phyloP scores from a whole-genome alignment of 306 rosid genomes.

The Vigna radiata region DNA sequence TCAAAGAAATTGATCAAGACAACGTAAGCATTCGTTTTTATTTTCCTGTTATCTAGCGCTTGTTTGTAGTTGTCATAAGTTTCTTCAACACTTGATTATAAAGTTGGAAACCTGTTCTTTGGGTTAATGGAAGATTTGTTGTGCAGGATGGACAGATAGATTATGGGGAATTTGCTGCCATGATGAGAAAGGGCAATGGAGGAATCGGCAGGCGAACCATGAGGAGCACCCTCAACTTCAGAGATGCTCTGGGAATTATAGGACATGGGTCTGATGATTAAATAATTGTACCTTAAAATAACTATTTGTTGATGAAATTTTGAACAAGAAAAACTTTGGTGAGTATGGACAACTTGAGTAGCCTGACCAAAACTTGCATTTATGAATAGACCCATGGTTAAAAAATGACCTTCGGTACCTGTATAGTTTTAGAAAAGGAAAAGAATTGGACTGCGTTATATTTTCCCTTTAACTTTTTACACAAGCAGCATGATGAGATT shows the following conservation, averaged over 20 bases:
- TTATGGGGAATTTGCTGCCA: slow-evolving; percentile 63
- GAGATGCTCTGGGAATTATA: slow-evolving; percentile 51
- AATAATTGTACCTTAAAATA: slow-evolving; percentile 38
- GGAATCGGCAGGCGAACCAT: slow-evolving; percentile 63
- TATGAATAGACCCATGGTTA: slow-evolving; percentile 1
- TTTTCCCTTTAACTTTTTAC: neutral
- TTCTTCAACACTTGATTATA: slow-evolving; percentile 1
- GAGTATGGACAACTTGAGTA: slow-evolving; percentile 13
- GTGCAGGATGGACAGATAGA: slow-evolving; percentile 71
- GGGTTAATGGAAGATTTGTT: slow-evolving; percentile 37
- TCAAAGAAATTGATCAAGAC: slow-evolving; percentile 66
- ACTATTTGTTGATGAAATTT: slow-evolving; percentile 33
- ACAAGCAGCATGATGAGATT: neutral
- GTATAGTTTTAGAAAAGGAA: neutral
- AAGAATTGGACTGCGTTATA: neutral
- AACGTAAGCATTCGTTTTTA: slow-evolving; percentile 44
- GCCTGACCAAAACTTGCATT: slow-evolving; percentile 30
- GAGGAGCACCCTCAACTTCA: slow-evolving; percentile 58
- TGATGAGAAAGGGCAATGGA: slow-evolving; percentile 73
- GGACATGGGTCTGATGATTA: slow-evolving; percentile 40
- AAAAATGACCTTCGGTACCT: neutral
- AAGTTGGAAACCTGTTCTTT: slow-evolving; percentile 20
- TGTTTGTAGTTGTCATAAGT: slow-evolving; percentile 17
- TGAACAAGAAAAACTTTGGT: slow-evolving; percentile 26
- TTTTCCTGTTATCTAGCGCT: neutral